Base-by-base conservation (phyloP, 2,329 filamentous ascomycete genomes). In the Didymella keratinophila region DNA sequence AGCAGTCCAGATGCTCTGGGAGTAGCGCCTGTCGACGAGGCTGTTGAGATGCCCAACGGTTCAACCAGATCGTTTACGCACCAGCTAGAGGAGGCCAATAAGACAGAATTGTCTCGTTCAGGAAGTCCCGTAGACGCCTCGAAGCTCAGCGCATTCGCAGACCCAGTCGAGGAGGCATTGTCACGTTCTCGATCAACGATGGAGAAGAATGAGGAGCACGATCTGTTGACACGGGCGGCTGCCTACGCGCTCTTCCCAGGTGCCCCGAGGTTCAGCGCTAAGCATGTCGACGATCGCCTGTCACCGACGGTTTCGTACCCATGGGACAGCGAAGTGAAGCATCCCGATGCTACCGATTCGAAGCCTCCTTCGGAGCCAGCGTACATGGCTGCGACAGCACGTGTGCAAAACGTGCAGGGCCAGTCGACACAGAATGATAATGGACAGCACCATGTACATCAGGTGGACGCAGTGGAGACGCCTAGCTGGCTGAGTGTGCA, bases 401-500 rank as follows among this genome's bases (percentile, higher is more conserved):
- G 67, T 47, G 60, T 46, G 16, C 67, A 72, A 21, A 43, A 69
- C 4, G 56, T 63, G 18, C 56, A 51, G 16, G 39, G 56, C 4
- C 64, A 62, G 23, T 55, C 60, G 20, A 37, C 60, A 11, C 50
- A 58, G 28, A 65, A 67, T 28, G 58, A 65, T 11, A 55, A 54
- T 4, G 66, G 57, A 36, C 41, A 54, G 21, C 66, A 71, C 57
- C 59, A 70, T 5, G 68, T 70, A 9, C 78, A 77, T 55, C 62
- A 75, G 20, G 63, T 73, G 23, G 68, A 71, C 27, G 63, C 71
- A n/a, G 62, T 71, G 0, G 87, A 90, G 70, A 78, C 86, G 21
- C 89, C 89, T 39, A 89, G 84, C 72, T 91, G 91, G 88, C 81
- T 91, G 58, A 89, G 87, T 78, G 87, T 88, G 80, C 86, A 89